phyloP scores from a whole-genome alignment of 2,329 filamentous ascomycete species.

The Penicillium hordei region DNA sequence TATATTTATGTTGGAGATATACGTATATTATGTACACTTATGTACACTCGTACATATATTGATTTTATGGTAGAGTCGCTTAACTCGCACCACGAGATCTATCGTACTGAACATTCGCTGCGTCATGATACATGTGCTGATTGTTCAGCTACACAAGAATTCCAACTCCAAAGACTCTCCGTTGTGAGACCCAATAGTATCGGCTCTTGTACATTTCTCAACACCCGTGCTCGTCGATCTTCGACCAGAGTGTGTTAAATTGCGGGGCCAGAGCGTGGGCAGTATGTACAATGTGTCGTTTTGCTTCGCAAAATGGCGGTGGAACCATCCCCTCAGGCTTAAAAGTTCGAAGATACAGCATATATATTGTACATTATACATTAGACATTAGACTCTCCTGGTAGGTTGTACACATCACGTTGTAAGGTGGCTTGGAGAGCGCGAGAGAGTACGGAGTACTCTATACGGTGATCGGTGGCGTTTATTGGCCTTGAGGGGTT shows the following conservation, averaged over 20 bases:
- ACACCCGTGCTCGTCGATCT: conserved; percentile 17
- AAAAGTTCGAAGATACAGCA: neutral
- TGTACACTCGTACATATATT: neutral
- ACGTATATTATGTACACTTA: neutral
- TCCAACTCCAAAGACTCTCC: conserved; percentile 9
- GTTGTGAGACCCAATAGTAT: conserved; percentile 1
- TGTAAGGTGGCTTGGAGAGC: neutral
- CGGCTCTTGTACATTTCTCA: neutral
- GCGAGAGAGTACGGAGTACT: neutral
- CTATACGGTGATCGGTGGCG: conserved; percentile 5
- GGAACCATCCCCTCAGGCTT: conserved; percentile 1
- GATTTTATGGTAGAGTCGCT: conserved; percentile 1
- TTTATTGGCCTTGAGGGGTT: conserved; percentile 9
- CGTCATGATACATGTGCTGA: conserved; percentile 17
- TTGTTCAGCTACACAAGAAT: conserved; percentile 12
- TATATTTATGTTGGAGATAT: neutral
- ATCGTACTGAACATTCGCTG: conserved; percentile 16
- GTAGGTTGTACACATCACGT: neutral
- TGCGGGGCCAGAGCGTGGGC: conserved; percentile 17
- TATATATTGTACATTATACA: neutral
- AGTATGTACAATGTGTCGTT: neutral
- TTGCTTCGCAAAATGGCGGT: conserved; percentile 9
- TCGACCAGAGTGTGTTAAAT: conserved; percentile 11
- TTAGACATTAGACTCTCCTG: neutral
- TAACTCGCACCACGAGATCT: conserved; percentile 16